Percentiles rank a stretch among this genome's conserved stretches.
These are phyloP conservation scores for Lasiosphaeriaceae sp. DNA, from an alignment of 495 filamentous ascomycete genomes.

Conservation along the genomic window DNA sequence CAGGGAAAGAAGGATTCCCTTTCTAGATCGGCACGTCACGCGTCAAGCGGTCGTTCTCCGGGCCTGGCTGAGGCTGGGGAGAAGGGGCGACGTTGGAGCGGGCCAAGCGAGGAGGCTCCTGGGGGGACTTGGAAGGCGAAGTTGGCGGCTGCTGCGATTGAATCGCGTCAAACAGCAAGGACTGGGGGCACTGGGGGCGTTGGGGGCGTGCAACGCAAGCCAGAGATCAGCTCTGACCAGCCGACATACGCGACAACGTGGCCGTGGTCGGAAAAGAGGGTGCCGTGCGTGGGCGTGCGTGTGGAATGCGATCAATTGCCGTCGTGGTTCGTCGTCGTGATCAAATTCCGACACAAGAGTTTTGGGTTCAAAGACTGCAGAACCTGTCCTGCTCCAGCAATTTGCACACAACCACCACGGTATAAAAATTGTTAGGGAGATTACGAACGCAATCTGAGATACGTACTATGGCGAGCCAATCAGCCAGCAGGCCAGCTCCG, in stretches of 20 bases:
- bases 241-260: background rate
- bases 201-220: background rate
- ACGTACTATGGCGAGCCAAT: background rate
- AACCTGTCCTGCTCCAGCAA: background rate
- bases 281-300: background rate
- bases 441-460: background rate
- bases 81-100: background rate
- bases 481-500: background rate
- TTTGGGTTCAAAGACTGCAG: background rate
- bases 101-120: background rate
- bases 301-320: background rate
- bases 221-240: background rate
- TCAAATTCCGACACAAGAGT: background rate
- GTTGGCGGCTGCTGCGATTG: background rate
- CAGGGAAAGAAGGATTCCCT: slow-evolving; percentile 21
- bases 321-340: background rate
- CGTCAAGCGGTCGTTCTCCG: background rate
- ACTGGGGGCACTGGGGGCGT: no score
- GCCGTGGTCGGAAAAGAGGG: background rate
- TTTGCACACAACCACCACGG: background rate
- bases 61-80: background rate
- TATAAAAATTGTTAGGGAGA: background rate
- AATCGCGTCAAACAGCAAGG: background rate
- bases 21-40: background rate
- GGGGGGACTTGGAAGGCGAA: no score